Evolutionary conservation across 306 rosid species (phyloP), one percentile per base, ranked within the genome.

Genomic region (Mucuna pruriens): DNA sequence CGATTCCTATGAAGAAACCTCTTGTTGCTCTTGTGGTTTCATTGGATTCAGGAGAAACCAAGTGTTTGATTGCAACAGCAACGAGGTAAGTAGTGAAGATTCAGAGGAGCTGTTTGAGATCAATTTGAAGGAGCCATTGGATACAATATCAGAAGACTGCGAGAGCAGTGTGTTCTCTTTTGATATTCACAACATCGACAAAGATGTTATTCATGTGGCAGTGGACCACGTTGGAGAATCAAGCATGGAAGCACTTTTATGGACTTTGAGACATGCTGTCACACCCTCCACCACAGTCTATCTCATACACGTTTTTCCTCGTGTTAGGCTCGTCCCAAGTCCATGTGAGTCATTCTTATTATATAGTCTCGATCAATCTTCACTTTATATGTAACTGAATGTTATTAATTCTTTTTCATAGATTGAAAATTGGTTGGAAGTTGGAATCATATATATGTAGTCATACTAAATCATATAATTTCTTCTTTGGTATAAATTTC

Each of bases 281-380:
- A 81, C 76, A 2, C 77, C 94, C 10, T 70, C 84, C 11, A 77
- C 87, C 38, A 64, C 66, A 3, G 70, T 94, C 4, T 80, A 58
- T 71, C 94, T 94, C 34, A 1, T 91, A 38, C 98, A 91, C 25
- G 85, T 94, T 85, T 94, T 80, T 80, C 97, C 97, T 7, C 83
- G 74, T 85, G 40, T 71, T 72, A 89, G 74, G 40, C 58, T 36
- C 76, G 75, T 94, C 22, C 98, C 94, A 8, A 91, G 83, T 75
- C 98, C 98, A 76, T 74, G 97, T 17, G 10, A 7, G 10, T 7
- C n/a, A 58, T n/a, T n/a, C n/a, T n/a, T n/a, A n/a, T n/a, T n/a
- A n/a, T n/a, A n/a, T n/a, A n/a, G n/a, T n/a, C n/a, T n/a, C n/a
- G 6, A 13, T 15, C 0, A 46, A 1, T 46, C 1, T 46, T 15